Base-by-base conservation (phyloP, 352 stramenopile species). In the Poterioochromonas sp. region DNA sequence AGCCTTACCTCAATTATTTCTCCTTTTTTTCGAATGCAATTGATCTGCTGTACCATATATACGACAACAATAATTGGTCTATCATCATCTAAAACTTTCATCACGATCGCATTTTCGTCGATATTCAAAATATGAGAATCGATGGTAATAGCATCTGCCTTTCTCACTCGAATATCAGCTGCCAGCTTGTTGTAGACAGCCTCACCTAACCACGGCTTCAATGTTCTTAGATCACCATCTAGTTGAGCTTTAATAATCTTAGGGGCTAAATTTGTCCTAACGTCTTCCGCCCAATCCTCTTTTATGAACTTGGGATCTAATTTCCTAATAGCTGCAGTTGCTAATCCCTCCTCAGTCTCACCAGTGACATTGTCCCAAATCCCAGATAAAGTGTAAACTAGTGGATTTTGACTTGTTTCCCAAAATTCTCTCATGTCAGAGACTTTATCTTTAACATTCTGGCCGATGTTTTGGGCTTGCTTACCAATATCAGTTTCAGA, bases 351-450 rank as follows among this genome's bases (percentile, higher is more conserved):
- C 32, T 74, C 65, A 11, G 65, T 74, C 15, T 51, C 8, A 34
- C 39, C 40, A 18, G 65, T 54, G 5, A 74, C 11, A 29, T 1
- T 74, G 22, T 74, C 65, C 65, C 35, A 51, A 3, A 39, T 8
- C 11, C 65, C 65, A 18, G 65, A 74, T 58, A 74, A 34, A 18
- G 37, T 54, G 32, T 74, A 74, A 39, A 74, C 65, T 2, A 74
- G 3, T 37, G 65, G 65, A n/a, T 74, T 74, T 54, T 74, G 65
- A 54, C 22, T 74, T 54, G 65, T 74, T n/a, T 74, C 65, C 65
- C 65, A 74, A 35, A 74, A 58, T 39, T 74, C 65, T 26, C 65
- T 3, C 0, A 35, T 37, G 53, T 74, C 65, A 34, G 8, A 1
- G 2, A 74, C 53, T n/a, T 54, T 74, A 37, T 74, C 41, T 39